Base-by-base conservation (phyloP, 768 basidiomycete genomes). In the Cyathus striatus region DNA sequence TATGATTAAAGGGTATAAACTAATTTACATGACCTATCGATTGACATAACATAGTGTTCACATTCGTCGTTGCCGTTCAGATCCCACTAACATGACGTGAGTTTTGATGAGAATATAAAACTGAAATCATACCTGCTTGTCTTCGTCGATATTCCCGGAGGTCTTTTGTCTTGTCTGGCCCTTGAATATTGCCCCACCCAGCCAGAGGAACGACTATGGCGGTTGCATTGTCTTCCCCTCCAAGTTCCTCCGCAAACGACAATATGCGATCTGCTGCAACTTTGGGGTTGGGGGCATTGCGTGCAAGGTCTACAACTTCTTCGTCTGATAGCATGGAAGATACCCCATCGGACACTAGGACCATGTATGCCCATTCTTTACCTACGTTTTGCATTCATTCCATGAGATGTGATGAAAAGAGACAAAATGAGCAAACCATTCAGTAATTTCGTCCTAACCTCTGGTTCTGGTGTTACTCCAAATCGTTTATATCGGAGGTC, bases 401-500 rank as follows among this genome's bases (percentile, higher is more conserved):
- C 4, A 46, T 20, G 26, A 22, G 10, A 42, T 24, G 10, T 13
- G 33, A 18, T 14, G 25, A 16, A 25, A 23, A 7, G 38, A 1
- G 27, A 38, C 17, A 43, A 41, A 22, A 36, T 26, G 23, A 12
- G 26, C 66, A 48, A 46, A 90, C 93, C 90, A 58, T 88, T 68
- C 12, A 94, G 63, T 7, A 93, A 65, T 48, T 79, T 83, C 20
- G 82, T 77, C 34, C 81, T 73, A 16, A 95, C 81, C 59, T 96
- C 90, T 2, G 93, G 93, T 59, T 96, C 93, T 21, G 92, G 86
- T 0, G 93, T 96, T 17, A 97, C 88, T 1, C 93, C 93, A 47
- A 84, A 90, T 32, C 76, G 81, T 57, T 95, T 95, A 69, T 79
- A 97, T 45, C 81, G 82, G 23, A 91, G 73, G 58, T 97, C 93